These are phyloP conservation scores for Anthoceros angustus DNA, from an alignment of 225 moss, liverwort and hornwort genomes.

Conservation along the genomic window DNA sequence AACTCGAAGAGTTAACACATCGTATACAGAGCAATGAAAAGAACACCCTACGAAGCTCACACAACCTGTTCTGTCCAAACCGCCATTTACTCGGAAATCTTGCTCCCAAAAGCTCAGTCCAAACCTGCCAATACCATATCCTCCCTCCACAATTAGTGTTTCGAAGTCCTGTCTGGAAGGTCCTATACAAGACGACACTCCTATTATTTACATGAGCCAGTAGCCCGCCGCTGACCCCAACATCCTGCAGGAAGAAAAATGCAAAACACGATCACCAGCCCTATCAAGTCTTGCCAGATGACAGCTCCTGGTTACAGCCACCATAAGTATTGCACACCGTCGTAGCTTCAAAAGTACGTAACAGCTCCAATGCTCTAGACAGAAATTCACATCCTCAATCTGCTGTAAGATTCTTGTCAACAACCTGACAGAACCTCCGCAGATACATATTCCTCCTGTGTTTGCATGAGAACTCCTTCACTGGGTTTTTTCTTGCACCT, in stretches of 20 bases:
- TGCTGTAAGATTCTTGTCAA: conserved; percentile 1
- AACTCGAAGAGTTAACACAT: no score
- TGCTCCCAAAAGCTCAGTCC: no score
- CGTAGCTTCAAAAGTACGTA: not conserved
- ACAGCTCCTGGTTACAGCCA: not conserved
- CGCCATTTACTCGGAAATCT: no score
- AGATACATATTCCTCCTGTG: not conserved
- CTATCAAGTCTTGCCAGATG: not conserved
- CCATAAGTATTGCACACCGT: not conserved
- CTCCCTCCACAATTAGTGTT: no score
- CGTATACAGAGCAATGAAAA: no score
- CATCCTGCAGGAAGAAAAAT: not conserved
- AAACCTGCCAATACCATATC: no score
- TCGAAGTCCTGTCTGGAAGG: no score
- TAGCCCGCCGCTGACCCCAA: not conserved
- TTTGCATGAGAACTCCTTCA: not conserved
- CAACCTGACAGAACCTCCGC: not conserved
- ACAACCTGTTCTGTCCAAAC: no score
- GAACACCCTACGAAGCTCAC: no score
- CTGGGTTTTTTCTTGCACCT: not conserved
- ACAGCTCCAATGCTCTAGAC: not conserved
- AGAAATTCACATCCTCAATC: not conserved
- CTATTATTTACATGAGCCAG: not conserved
- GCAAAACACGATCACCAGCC: not conserved
- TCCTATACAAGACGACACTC: not conserved